Evolutionary conservation across 139 green algal species (phyloP).

Genomic region (Coelastrella sp.): DNA sequence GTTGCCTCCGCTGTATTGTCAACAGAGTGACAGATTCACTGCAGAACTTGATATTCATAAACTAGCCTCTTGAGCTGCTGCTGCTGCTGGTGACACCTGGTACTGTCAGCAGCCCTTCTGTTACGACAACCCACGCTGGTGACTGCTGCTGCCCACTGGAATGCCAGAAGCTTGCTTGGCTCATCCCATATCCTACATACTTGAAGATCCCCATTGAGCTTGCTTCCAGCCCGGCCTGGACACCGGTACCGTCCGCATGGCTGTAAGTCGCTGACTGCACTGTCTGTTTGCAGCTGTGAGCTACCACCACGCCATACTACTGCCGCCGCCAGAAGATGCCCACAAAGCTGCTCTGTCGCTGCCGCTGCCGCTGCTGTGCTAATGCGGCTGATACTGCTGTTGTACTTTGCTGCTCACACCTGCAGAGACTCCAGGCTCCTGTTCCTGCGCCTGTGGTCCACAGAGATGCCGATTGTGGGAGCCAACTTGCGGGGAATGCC

Average conservation of each 20-base stretch:
- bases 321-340: neutral
- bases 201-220: too few relatives aligned
- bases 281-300: too few relatives aligned
- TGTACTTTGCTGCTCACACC: constrained; percentile 53
- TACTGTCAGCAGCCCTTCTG: neutral
- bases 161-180: too few relatives aligned
- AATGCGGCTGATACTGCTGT: neutral
- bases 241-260: too few relatives aligned
- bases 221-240: too few relatives aligned
- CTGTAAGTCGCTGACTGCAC: neutral
- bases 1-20: too few relatives aligned
- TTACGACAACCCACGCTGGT: too few relatives aligned
- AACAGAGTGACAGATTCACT: too few relatives aligned
- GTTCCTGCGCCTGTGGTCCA: constrained; percentile 98
- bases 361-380: neutral
- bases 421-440: constrained; percentile 94
- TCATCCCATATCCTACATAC: too few relatives aligned
- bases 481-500: constrained; percentile 94
- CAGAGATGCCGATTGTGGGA: constrained; percentile 96
- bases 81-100: too few relatives aligned
- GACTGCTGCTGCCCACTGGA: neutral
- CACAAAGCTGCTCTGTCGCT: neutral
- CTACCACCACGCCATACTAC: neutral
- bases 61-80: too few relatives aligned
- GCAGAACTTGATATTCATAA: too few relatives aligned